Percentiles rank a stretch among this genome's conserved stretches.
Conservation (phyloP, 169 alveolate species). For the Eimeria necatrix region DNA sequence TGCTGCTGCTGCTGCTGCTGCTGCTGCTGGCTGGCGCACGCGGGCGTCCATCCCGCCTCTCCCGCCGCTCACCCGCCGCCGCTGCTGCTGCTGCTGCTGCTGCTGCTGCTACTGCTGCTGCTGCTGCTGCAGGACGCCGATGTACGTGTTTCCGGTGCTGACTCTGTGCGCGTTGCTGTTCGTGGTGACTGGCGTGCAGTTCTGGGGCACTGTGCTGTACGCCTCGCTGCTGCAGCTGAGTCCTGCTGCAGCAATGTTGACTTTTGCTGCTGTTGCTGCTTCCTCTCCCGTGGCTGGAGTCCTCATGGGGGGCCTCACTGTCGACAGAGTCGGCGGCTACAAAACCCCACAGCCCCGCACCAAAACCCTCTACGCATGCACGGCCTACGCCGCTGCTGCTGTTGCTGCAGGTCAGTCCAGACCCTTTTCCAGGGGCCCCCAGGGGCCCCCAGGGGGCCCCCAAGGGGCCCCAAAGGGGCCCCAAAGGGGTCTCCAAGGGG, state of each 20-base stretch:
- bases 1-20: background rate
- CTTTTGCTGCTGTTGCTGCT: slow-evolving; percentile 79
- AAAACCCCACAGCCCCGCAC: slow-evolving; percentile 33
- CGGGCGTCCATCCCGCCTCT: no score
- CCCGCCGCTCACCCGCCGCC: no score
- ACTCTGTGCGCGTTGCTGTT: slow-evolving; percentile 79
- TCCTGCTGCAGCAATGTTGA: slow-evolving; percentile 66
- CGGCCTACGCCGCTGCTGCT: slow-evolving; percentile 69
- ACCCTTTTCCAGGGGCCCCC: background rate
- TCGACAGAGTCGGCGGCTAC: slow-evolving; percentile 79
- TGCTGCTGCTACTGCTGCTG: slow-evolving; percentile 3
- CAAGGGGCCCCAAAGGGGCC: no score
- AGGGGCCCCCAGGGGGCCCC: no score
- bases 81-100: background rate
- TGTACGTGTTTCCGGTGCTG: slow-evolving; percentile 74
- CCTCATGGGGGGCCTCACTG: slow-evolving; percentile 76
- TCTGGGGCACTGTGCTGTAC: slow-evolving; percentile 75
- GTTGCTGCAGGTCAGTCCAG: slow-evolving; percentile 53
- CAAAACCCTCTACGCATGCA: slow-evolving; percentile 72
- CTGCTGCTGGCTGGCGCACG: background rate
- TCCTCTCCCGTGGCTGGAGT: slow-evolving; percentile 79
- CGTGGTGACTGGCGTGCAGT: slow-evolving; percentile 82
- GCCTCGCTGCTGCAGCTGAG: slow-evolving; percentile 53
- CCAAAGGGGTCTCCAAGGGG: no score
- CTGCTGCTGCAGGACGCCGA: slow-evolving; percentile 72